These are phyloP conservation scores for Globisporangium mamillatum DNA, from an alignment of 352 stramenopile species.

Conservation along the genomic window DNA sequence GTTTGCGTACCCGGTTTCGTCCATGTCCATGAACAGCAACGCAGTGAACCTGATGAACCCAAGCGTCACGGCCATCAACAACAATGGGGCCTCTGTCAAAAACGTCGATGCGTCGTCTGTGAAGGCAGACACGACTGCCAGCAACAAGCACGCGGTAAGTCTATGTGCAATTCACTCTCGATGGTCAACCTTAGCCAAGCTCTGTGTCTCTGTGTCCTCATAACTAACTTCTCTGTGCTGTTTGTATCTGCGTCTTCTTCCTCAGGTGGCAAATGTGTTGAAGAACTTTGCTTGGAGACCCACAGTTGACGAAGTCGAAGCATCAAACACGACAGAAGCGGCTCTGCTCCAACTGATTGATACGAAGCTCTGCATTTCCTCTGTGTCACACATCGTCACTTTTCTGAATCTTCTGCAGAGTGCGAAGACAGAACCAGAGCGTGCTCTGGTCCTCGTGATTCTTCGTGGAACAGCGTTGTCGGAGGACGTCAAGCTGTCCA, in stretches of 20 bases:
- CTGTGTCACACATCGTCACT: slow-evolving; percentile 40
- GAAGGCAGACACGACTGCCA: slow-evolving; percentile 6
- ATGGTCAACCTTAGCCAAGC: background rate
- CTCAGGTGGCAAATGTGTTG: slow-evolving; percentile 23
- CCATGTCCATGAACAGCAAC: slow-evolving; percentile 10
- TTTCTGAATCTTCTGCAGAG: slow-evolving; percentile 59
- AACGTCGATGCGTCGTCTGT: background rate
- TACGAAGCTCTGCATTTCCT: slow-evolving; percentile 44
- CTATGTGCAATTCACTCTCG: background rate
- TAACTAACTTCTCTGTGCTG: background rate
- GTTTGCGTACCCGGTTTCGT: slow-evolving; percentile 7
- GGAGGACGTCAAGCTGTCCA: slow-evolving; percentile 52
- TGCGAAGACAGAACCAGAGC: slow-evolving; percentile 68
- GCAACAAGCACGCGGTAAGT: slow-evolving; percentile 8
- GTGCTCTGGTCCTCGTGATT: slow-evolving; percentile 68
- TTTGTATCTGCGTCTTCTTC: background rate
- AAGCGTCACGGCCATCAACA: slow-evolving; percentile 6
- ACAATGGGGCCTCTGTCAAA: slow-evolving; percentile 2
- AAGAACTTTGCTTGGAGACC: slow-evolving; percentile 31
- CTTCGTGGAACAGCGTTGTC: slow-evolving; percentile 63
- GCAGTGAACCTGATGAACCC: slow-evolving; percentile 8
- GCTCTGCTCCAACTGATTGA: slow-evolving; percentile 61
- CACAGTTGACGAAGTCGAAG: slow-evolving; percentile 18
- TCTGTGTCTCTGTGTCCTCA: background rate
- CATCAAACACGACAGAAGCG: slow-evolving; percentile 38